Conservation (phyloP, 805 yeast species). For the Scheffersomyces stipitis region DNA sequence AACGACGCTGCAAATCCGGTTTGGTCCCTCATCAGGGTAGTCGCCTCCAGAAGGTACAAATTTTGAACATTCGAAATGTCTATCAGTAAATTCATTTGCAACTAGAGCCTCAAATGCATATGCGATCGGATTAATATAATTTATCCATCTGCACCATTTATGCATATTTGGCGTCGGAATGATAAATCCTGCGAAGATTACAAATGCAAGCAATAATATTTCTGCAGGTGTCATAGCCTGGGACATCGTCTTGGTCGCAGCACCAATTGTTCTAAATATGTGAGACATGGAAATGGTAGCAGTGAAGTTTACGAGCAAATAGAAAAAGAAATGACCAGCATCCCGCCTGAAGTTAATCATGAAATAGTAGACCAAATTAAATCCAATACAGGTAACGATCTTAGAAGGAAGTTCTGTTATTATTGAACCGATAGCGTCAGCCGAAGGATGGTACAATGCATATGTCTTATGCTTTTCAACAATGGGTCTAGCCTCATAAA, state of each 20-base stretch:
- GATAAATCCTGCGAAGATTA: constrained; percentile 27
- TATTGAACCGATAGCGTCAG: constrained; percentile 66
- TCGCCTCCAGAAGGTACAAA: neutral
- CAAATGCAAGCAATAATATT: constrained; percentile 45
- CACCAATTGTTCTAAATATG: constrained; percentile 24
- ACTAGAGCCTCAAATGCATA: constrained; percentile 47
- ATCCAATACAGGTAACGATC: constrained; percentile 29
- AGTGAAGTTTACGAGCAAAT: constrained; percentile 19
- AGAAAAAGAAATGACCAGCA: constrained; percentile 24
- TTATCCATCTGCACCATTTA: neutral
- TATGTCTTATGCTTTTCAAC: constrained; percentile 70
- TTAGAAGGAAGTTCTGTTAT: constrained; percentile 66
- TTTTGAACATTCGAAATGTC: neutral
- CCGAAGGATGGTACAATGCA: constrained; percentile 70
- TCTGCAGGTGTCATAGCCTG: constrained; percentile 63
- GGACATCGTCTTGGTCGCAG: constrained; percentile 33
- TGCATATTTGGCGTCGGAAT: neutral
- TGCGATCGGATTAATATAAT: neutral
- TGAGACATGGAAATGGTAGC: constrained; percentile 35
- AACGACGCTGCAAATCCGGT: constrained; percentile 15
- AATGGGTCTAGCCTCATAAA: constrained; percentile 63
- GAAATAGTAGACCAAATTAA: constrained; percentile 33
- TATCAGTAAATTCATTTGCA: neutral
- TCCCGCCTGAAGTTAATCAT: constrained; percentile 26
- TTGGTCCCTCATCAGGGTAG: constrained; percentile 1